These are phyloP conservation scores for Pterocarpus macrocarpus DNA, from an alignment of 306 rosid genomes.

Conservation along the genomic window DNA sequence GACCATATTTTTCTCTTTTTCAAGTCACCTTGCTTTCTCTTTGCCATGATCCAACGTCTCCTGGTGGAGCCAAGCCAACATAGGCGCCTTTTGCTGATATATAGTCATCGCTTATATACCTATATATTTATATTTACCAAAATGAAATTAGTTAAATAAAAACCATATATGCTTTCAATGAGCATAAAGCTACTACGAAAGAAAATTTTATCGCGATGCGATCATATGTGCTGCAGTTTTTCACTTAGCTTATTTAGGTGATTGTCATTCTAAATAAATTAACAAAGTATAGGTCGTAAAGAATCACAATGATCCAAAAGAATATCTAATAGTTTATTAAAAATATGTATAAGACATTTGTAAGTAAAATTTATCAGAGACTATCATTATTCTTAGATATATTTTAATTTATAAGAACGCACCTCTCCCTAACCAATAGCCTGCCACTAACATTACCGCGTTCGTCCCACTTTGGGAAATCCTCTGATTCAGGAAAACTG, in stretches of 20 bases:
- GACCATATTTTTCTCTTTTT: not conserved
- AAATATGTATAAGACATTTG: too few species aligned
- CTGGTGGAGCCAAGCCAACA: constrained; percentile 89
- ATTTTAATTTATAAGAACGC: not conserved
- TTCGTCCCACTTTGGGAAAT: constrained; percentile 62
- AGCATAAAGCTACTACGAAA: not conserved
- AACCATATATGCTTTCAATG: not conserved
- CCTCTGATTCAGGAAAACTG: constrained; percentile 75
- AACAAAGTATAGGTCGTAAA: not conserved
- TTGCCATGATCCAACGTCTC: constrained; percentile 94
- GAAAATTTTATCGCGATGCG: not conserved
- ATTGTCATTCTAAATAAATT: not conserved
- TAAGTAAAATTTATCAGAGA: not conserved
- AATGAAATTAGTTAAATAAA: constrained; percentile 1
- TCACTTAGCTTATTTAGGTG: constrained; percentile 18
- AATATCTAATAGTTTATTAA: too few species aligned
- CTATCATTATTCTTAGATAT: not conserved
- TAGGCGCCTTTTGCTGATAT: constrained; percentile 70
- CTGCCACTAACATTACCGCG: constrained; percentile 81
- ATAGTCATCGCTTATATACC: constrained; percentile 53
- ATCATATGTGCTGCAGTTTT: not conserved
- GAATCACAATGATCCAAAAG: not conserved
- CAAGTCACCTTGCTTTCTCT: constrained; percentile 78
- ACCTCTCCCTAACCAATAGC: constrained; percentile 73
- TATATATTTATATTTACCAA: constrained; percentile 38